Conservation (phyloP, 352 stramenopile genomes). For the Phytophthora litchii region DNA sequence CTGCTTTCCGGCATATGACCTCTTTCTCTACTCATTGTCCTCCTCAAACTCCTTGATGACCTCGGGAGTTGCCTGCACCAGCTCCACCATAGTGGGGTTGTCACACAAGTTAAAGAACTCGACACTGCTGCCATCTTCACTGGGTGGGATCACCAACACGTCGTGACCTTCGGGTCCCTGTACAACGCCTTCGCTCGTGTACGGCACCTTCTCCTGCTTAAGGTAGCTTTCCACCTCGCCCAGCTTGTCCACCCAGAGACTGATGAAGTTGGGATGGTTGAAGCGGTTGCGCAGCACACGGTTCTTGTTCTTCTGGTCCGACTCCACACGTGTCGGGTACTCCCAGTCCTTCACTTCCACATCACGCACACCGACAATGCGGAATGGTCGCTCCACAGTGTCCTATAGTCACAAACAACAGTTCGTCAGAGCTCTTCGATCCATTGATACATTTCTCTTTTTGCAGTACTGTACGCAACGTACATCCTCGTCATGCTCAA, state of each 20-base stretch:
- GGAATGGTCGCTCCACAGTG: slow-evolving; percentile 56
- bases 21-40: slow-evolving; percentile 35
- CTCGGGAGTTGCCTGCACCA: slow-evolving; percentile 80
- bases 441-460: not conserved
- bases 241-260: slow-evolving; percentile 83
- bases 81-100: slow-evolving; percentile 78
- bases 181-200: slow-evolving; percentile 58
- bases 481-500: slow-evolving; percentile 70
- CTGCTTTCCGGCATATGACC: not conserved
- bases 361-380: slow-evolving; percentile 82
- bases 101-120: slow-evolving; percentile 88
- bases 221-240: slow-evolving; percentile 68
- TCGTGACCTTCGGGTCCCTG: slow-evolving; percentile 68
- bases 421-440: slow-evolving; percentile 9
- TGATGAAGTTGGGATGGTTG: slow-evolving; percentile 84
- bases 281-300: slow-evolving; percentile 78
- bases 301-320: slow-evolving; percentile 66
- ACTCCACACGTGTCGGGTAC: slow-evolving; percentile 72
- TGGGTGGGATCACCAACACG: slow-evolving; percentile 71
- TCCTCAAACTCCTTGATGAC: slow-evolving; percentile 80
- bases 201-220: slow-evolving; percentile 65
- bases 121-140: slow-evolving; percentile 64
- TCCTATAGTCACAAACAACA: slow-evolving; percentile 30
- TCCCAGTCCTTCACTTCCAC: slow-evolving; percentile 80
- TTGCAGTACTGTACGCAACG: slow-evolving; percentile 8